Base-by-base conservation (phyloP, 352 stramenopile genomes). In the Pythium guiyangense region DNA sequence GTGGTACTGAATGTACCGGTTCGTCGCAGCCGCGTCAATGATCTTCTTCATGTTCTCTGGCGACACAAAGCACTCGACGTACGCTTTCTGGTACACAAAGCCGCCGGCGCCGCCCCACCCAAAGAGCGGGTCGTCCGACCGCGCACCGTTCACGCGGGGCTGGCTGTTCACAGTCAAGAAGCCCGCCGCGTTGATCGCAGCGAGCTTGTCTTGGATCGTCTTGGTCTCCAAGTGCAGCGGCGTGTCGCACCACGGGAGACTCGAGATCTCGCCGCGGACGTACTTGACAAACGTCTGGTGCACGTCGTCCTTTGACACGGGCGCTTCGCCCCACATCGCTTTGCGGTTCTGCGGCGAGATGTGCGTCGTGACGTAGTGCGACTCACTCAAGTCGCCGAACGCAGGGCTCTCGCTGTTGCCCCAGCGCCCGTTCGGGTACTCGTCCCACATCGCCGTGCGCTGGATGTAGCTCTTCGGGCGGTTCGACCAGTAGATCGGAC, bases 401-500 rank as follows among this genome's bases (percentile, higher is more conserved):
- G 96, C 96, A 8, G 96, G 96, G 47, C 80, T 97, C 51, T 97
- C 88, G 39, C 83, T 95, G 74, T 98, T 96, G 42, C 96, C 96
- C 97, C 97, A 99, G 37, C 97, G 80, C 35, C 85, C 96, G 69
- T 97, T 99, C 70, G 79, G 96, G 78, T 98, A 98, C 61, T 99
- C 96, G 67, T 99, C 96, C 96, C 96, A 99, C 59, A 90, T 88
- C 57, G 97, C 92, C n/a, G 97, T 99, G 49, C 97, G 81, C 69
- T 97, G 83, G 22, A 99, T 74, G 78, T 99, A 99, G 61, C 88
- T 98, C 74, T 97, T 97, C 14, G 96, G 96, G 34, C 97, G 89
- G 74, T 99, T 99, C 12, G 96, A 97, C 97, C 97, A 99, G 67
- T 99, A 98, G 62, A 99, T 99, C 17, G 97, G 97, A 49, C 97